Percentiles rank a stretch among this genome's conserved stretches.
phyloP scores from a whole-genome alignment of 805 yeast genomes.

The Cyberlindnera mycetangii region DNA sequence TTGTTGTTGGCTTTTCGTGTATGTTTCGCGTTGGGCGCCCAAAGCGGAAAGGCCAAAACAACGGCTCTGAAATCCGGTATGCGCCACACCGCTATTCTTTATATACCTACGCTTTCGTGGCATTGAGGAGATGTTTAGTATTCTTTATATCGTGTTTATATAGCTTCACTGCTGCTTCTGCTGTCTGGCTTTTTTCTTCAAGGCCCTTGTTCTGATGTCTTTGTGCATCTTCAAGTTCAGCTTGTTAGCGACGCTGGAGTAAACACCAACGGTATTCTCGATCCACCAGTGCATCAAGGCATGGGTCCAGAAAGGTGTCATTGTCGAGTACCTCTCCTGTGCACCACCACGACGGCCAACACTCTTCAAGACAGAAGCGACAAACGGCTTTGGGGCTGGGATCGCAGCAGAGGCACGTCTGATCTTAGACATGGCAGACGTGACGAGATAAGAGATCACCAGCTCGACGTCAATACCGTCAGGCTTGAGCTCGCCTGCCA shows the following conservation, averaged over 20 bases:
- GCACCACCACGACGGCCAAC: conserved; percentile 90
- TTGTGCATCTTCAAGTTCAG: conserved; percentile 76
- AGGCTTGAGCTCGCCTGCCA: conserved; percentile 77
- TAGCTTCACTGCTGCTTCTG: conserved; percentile 24
- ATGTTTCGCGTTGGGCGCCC: conserved; percentile 13
- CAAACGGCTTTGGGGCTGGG: conserved; percentile 83
- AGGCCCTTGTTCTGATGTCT: conserved; percentile 77
- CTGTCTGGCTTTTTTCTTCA: conserved; percentile 62
- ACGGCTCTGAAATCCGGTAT: not conserved
- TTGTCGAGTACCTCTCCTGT: conserved; percentile 81
- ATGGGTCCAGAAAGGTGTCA: conserved; percentile 92
- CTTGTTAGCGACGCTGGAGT: conserved; percentile 62
- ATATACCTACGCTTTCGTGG: not conserved
- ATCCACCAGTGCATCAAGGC: conserved; percentile 86
- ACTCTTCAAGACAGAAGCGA: conserved; percentile 59
- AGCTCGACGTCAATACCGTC: conserved; percentile 81
- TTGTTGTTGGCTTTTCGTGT: conserved; percentile 10
- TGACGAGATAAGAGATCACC: conserved; percentile 82
- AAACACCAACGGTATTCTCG: conserved; percentile 79
- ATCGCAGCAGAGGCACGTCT: conserved; percentile 69
- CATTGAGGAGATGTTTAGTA: no score
- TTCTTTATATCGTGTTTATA: not conserved
- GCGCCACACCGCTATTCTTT: not conserved
- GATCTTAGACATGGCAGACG: conserved; percentile 94
- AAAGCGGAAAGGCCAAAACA: conserved; percentile 11